Evolutionary conservation across 768 basidiomycete genomes (phyloP).

Genomic region (Trametes punicea): DNA sequence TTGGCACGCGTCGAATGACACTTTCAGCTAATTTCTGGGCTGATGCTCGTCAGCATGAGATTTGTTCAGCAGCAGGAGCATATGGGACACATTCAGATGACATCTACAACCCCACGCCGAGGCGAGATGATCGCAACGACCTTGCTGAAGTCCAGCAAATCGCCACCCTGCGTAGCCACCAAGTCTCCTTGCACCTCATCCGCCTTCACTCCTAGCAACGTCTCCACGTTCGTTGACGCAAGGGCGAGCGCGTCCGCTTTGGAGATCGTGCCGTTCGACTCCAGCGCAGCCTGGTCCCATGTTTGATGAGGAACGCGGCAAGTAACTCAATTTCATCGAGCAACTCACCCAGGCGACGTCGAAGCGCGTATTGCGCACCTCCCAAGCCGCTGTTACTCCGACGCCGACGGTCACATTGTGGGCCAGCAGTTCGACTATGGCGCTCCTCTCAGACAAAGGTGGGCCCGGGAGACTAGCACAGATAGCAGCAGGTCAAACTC

Average conservation of each 20-base stretch:
- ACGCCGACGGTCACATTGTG: conserved; percentile 74
- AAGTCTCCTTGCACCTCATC: conserved; percentile 21
- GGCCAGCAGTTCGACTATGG: conserved; percentile 56
- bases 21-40: no score
- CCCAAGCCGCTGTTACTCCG: conserved; percentile 64
- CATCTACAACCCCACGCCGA: conserved; percentile 25
- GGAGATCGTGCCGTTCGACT: conserved; percentile 26
- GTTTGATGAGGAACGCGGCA: no score
- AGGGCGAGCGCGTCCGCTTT: conserved; percentile 37
- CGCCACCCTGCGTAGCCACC: conserved; percentile 35
- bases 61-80: no score
- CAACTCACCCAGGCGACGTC: conserved; percentile 74
- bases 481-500: background rate
- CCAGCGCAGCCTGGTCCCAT: conserved; percentile 19
- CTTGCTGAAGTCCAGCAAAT: conserved; percentile 38
- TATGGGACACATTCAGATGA: no score
- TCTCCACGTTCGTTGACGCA: conserved; percentile 43
- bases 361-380: conserved; percentile 72
- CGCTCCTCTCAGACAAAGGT: conserved; percentile 60
- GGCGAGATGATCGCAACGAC: conserved; percentile 38
- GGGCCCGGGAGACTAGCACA: conserved; percentile 60
- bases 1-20: no score
- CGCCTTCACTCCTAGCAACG: conserved; percentile 33
- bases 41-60: no score
- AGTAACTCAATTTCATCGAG: background rate